Base-by-base conservation (phyloP, 179 eudicot species). In the Corrigiola litoralis region DNA sequence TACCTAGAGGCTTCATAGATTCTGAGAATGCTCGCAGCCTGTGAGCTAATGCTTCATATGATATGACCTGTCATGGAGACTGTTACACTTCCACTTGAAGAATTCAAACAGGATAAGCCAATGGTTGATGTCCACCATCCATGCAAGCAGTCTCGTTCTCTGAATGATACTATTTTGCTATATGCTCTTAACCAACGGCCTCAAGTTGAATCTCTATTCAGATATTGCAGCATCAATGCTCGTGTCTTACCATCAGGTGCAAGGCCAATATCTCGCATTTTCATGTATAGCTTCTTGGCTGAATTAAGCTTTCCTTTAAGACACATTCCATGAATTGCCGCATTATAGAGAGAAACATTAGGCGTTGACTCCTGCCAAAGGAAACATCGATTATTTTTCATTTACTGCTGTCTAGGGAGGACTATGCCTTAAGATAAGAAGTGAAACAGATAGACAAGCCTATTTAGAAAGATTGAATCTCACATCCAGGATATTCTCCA, bases 281-380 rank as follows among this genome's bases (percentile, higher is more conserved):
- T 80, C 59, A 21, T 14, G 73, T 94, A 94, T 56, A 88, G 67
- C 65, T 74, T 81, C 59, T 75, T 83, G 51, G 96, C 99, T 66
- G 82, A 72, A 29, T 74, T 78, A 41, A 47, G 59, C 67, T 78
- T 76, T 51, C 87, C 79, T 82, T 67, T 78, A 57, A 90, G 80
- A 57, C 90, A 90, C 85, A 87, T 72, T 47, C 99, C 99, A 65
- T 94, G 99, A 65, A 94, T 85, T 59, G 86, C 88, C 73, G 91
- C 83, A 73, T 94, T 94, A 59, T 87, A 94, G 51, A 90, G 81
- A 53, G 92, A 83, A 37, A 81, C 89, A 77, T 87, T 78, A 46
- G 87, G 89, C 38, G 63, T 63, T 45, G 71, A 77, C 67, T 66
- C 70, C 85, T 82, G 80, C 79, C 67, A 33, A 44, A 44, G 36